These are phyloP conservation scores for Rhododendron griersonianum DNA, from an alignment of 148 eudicot species.

Conservation along the genomic window DNA sequence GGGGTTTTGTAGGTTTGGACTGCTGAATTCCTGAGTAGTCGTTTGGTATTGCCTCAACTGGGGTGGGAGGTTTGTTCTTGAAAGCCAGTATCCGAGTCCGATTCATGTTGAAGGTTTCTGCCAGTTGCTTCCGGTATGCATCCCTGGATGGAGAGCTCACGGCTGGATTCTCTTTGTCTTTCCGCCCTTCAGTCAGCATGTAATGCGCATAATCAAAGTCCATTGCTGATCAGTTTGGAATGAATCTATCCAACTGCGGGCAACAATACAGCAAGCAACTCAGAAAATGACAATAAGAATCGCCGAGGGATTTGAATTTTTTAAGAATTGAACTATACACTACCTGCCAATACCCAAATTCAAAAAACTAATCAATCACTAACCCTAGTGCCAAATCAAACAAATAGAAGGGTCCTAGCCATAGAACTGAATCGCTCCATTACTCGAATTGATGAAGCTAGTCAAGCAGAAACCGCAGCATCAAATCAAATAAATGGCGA, in stretches of 20 bases:
- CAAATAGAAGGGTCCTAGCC: too few relatives aligned
- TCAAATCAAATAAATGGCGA: background rate
- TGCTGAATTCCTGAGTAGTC: conserved; percentile 38
- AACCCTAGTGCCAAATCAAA: too few relatives aligned
- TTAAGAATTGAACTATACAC: too few relatives aligned
- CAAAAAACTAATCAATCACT: too few relatives aligned
- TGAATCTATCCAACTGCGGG: conserved; percentile 55
- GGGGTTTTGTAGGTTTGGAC: conserved; percentile 54
- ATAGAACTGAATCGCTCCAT: too few relatives aligned
- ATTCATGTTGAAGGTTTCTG: conserved; percentile 73
- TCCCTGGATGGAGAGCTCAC: conserved; percentile 59
- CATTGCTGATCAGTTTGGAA: conserved; percentile 81
- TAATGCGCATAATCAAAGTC: conserved; percentile 73
- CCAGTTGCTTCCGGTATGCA: conserved; percentile 65
- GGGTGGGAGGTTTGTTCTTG: conserved; percentile 35
- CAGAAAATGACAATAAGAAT: too few relatives aligned
- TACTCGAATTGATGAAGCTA: too few relatives aligned
- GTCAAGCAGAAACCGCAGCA: background rate
- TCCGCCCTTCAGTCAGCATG: conserved; percentile 65
- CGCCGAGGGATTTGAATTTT: too few relatives aligned
- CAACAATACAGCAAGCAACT: too few relatives aligned
- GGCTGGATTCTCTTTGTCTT: conserved; percentile 63
- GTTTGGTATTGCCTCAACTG: conserved; percentile 22
- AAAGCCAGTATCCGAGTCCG: conserved; percentile 47
- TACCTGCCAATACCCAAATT: too few relatives aligned